A percentile compares a stretch with the other conserved stretches of the same genome.
These are phyloP conservation scores for Linum trigynum DNA, from an alignment of 345 rosid genomes.

Conservation along the genomic window DNA sequence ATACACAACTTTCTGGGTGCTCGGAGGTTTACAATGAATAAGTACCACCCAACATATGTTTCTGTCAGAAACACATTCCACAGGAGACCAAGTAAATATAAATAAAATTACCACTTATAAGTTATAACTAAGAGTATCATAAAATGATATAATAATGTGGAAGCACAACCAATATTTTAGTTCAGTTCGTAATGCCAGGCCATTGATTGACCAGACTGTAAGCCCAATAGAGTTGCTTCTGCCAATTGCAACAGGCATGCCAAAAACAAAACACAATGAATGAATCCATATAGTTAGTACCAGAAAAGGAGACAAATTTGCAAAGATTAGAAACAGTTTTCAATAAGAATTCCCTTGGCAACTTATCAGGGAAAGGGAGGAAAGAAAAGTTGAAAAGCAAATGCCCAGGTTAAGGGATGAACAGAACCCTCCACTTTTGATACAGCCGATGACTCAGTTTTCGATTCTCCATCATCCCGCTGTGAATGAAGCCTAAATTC, in stretches of 20 bases:
- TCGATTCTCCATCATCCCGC: conserved; percentile 53
- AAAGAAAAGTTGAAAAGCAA: too few species aligned
- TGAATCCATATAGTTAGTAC: background rate
- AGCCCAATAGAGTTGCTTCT: background rate
- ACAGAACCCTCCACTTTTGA: conserved; percentile 29
- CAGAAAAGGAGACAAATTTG: background rate
- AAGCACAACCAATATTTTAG: background rate
- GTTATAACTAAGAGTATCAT: too few species aligned
- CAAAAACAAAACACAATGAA: conserved; percentile 12
- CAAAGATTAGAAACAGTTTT: too few species aligned
- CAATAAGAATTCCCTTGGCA: too few species aligned
- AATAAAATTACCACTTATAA: too few species aligned
- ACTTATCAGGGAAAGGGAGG: too few species aligned
- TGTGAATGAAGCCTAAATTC: conserved; percentile 45
- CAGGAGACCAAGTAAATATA: too few species aligned
- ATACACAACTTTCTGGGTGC: too few species aligned
- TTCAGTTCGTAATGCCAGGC: background rate
- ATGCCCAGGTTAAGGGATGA: too few species aligned
- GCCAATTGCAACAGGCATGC: background rate
- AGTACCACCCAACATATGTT: background rate
- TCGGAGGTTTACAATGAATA: background rate
- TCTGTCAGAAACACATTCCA: too few species aligned
- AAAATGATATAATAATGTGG: too few species aligned
- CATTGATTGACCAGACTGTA: background rate
- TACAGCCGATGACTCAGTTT: conserved; percentile 25